These are phyloP conservation scores for Ophiorrhiza pumila DNA, from an alignment of 257 asterid species.

Conservation along the genomic window DNA sequence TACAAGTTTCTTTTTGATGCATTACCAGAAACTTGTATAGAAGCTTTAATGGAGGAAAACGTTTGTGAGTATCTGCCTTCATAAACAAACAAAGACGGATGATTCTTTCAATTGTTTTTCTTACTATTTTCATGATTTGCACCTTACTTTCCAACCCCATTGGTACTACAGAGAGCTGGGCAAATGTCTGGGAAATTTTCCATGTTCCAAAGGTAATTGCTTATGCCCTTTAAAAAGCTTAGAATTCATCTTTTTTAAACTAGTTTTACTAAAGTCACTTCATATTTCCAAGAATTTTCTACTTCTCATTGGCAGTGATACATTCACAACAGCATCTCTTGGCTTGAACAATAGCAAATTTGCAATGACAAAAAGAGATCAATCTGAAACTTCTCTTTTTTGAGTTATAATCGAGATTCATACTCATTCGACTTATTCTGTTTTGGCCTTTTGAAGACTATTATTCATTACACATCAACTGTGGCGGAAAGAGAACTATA, in stretches of 20 bases:
- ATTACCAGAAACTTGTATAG: constrained; percentile 56
- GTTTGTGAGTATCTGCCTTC: constrained; percentile 28
- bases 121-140: background rate
- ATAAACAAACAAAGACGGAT: background rate
- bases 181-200: constrained; percentile 26
- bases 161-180: constrained; percentile 28
- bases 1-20: constrained; percentile 1
- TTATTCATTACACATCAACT: constrained; percentile 47
- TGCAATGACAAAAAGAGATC: background rate
- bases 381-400: background rate
- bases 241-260: background rate
- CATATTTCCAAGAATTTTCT: background rate
- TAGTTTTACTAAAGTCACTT: background rate
- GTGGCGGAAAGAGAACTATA: constrained; percentile 37
- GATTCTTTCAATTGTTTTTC: background rate
- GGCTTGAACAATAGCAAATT: background rate
- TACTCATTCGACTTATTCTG: background rate
- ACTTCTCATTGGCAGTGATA: background rate
- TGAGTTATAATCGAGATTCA: background rate
- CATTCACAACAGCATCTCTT: background rate
- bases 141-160: background rate
- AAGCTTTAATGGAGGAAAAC: constrained; percentile 36
- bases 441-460: constrained; percentile 29
- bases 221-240: background rate
- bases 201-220: constrained; percentile 41